Conservation (phyloP, 805 yeast genomes). For the Wickerhamomyces mucosus region DNA sequence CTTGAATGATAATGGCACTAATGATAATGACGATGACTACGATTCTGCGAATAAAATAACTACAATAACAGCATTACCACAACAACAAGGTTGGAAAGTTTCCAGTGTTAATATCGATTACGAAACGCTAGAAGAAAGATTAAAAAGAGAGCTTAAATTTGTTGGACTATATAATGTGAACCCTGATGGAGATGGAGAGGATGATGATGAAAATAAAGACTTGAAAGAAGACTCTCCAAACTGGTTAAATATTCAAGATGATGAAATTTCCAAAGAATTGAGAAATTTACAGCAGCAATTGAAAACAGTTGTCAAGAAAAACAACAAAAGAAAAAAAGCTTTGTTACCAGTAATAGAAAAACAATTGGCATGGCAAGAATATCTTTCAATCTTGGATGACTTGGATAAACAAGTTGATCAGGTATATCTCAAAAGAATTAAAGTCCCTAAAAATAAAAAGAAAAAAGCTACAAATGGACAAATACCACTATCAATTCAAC, state of each 20-base stretch:
- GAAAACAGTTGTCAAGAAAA: constrained; percentile 47
- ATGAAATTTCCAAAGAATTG: constrained; percentile 82
- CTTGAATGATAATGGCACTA: constrained; percentile 8
- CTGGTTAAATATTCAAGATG: constrained; percentile 86
- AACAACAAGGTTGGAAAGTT: constrained; percentile 38
- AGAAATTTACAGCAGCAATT: constrained; percentile 64
- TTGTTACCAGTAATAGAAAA: constrained; percentile 71
- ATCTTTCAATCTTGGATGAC: constrained; percentile 81
- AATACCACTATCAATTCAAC: constrained; percentile 23
- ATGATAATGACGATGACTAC: constrained; percentile 19
- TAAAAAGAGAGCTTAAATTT: constrained; percentile 78
- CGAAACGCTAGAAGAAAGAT: constrained; percentile 73
- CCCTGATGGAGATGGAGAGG: constrained; percentile 9
- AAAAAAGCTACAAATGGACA: constrained; percentile 21
- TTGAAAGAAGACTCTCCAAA: constrained; percentile 26
- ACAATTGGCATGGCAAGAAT: constrained; percentile 93
- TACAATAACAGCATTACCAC: constrained; percentile 21
- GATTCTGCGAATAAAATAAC: constrained; percentile 18
- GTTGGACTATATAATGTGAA: constrained; percentile 72
- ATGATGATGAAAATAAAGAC: constrained; percentile 11
- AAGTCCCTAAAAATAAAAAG: constrained; percentile 50
- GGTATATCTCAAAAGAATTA: constrained; percentile 74
- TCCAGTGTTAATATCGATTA: constrained; percentile 50
- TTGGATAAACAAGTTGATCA: constrained; percentile 95
- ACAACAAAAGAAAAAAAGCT: constrained; percentile 55